These are phyloP conservation scores for Apocynum venetum DNA, from an alignment of 257 asterid genomes.

Conservation along the genomic window DNA sequence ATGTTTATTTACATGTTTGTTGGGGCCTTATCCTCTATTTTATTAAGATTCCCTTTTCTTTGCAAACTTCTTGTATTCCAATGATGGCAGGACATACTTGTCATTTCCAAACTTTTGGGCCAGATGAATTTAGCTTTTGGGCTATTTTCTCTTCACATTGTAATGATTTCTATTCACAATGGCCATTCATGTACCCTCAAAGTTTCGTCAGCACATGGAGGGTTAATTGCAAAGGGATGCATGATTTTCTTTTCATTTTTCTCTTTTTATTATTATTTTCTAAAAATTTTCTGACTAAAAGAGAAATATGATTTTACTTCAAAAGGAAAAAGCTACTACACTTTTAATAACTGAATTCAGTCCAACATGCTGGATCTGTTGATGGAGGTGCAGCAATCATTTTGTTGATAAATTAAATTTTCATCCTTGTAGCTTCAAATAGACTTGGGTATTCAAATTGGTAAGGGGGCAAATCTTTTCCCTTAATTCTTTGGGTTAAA, in stretches of 20 bases:
- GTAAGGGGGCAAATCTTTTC: too few species aligned
- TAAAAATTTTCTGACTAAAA: too few species aligned
- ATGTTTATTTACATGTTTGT: not conserved
- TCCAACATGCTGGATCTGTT: too few species aligned
- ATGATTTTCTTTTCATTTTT: not conserved
- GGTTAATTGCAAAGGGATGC: not conserved
- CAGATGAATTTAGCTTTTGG: not conserved
- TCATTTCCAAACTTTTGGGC: not conserved
- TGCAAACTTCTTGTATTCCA: not conserved
- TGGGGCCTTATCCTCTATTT: constrained; percentile 7
- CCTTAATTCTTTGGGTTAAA: too few species aligned
- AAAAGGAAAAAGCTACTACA: too few species aligned
- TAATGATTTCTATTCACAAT: not conserved
- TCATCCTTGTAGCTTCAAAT: too few species aligned
- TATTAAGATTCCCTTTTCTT: constrained; percentile 1
- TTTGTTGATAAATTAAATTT: too few species aligned
- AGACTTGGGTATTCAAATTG: too few species aligned
- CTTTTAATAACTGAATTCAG: too few species aligned
- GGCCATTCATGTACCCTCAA: not conserved
- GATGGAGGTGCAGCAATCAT: too few species aligned
- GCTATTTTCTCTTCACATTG: not conserved
- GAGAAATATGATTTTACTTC: too few species aligned
- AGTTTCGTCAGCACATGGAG: not conserved
- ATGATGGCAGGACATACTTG: not conserved
- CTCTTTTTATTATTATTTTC: too few species aligned